phyloP scores from a whole-genome alignment of 2,329 filamentous ascomycete genomes.

The Lasiodiplodia gonubiensis region DNA sequence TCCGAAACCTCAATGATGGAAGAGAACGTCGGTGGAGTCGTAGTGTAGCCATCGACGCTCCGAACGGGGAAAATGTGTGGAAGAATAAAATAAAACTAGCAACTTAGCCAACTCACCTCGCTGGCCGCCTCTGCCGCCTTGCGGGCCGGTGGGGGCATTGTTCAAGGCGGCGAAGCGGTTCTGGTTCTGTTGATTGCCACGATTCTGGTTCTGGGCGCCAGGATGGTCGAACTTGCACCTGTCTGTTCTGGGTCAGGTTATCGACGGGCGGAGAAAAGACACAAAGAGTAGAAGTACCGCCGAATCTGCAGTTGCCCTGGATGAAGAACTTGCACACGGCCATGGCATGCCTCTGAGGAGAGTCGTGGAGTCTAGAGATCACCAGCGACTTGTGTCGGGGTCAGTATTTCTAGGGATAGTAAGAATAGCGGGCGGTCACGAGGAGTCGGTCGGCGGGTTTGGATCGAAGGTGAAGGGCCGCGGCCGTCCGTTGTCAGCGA shows the following conservation, averaged over 20 bases:
- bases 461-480: background rate
- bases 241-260: conserved; percentile 47
- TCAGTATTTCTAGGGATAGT: conserved; percentile 10
- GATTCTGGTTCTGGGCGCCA: conserved; percentile 38
- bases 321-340: conserved; percentile 68
- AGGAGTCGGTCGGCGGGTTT: background rate
- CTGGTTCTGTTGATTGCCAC: conserved; percentile 34
- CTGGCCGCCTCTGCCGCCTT: conserved; percentile 35
- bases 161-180: conserved; percentile 66
- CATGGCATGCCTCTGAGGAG: conserved; percentile 38
- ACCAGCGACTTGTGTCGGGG: conserved; percentile 14
- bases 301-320: conserved; percentile 69
- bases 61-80: conserved; percentile 4
- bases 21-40: background rate
- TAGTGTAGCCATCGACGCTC: background rate
- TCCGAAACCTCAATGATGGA: background rate
- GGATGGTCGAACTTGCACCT: conserved; percentile 67
- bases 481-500: conserved; percentile 10
- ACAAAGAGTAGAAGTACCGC: conserved; percentile 54
- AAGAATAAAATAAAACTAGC: conserved; percentile 15
- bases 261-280: background rate
- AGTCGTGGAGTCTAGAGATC: conserved; percentile 16
- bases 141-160: conserved; percentile 15
- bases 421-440: conserved; percentile 1
- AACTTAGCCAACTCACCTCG: conserved; percentile 47